These are phyloP conservation scores for Rutstroemia sp. DNA, from an alignment of 2,329 filamentous ascomycete genomes.

Conservation along the genomic window DNA sequence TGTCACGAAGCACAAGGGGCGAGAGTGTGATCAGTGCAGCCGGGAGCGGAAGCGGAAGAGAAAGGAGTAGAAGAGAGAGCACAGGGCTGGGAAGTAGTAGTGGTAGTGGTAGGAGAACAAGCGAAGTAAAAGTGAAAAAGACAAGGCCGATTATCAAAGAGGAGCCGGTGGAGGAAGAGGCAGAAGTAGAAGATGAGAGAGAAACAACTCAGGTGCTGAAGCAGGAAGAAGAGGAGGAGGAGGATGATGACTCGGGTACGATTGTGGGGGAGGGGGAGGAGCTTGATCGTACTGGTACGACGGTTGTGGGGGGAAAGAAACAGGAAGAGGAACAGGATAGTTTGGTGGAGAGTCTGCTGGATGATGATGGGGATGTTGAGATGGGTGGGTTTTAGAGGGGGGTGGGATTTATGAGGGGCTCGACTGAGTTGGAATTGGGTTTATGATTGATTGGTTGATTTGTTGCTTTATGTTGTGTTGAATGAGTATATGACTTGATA, in stretches of 20 bases:
- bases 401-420: too few relatives aligned
- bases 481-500: too few relatives aligned
- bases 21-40: background rate
- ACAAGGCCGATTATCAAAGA: background rate
- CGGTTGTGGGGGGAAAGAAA: background rate
- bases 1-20: background rate
- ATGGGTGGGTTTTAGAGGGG: background rate
- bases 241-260: too few relatives aligned
- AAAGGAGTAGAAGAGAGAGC: background rate
- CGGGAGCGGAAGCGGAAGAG: background rate
- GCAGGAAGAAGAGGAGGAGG: too few relatives aligned
- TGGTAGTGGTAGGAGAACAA: background rate
- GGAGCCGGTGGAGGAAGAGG: background rate
- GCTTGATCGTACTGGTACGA: too few relatives aligned
- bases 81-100: background rate
- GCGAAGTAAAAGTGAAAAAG: background rate
- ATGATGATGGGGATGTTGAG: conserved; percentile 10
- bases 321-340: background rate
- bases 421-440: too few relatives aligned
- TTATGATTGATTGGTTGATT: too few relatives aligned
- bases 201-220: background rate
- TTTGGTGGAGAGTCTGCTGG: conserved; percentile 2
- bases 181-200: background rate
- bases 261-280: too few relatives aligned
- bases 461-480: too few relatives aligned